Base-by-base conservation (phyloP, 2,329 filamentous ascomycete species). In the Phialophora macrospora region DNA sequence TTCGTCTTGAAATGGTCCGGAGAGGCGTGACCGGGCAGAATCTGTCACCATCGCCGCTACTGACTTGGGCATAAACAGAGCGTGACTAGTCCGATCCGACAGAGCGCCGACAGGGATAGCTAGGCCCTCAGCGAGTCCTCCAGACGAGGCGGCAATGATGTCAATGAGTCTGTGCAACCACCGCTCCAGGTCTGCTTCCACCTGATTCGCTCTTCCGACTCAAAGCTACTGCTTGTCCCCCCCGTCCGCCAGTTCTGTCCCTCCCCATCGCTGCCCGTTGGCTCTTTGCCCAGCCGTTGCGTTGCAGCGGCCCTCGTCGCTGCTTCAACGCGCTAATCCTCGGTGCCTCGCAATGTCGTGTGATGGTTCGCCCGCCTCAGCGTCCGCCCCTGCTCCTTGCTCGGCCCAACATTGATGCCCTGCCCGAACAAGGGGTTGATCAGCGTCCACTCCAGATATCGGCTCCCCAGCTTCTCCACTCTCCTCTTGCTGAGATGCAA, bases 371-470 rank as follows among this genome's bases (percentile, higher is more conserved):
- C 41, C 41, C 14, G n/a, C 9, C 20, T 22, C 34, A 7, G 20
- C 22, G 22, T 12, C 11, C 30, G 14, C 6, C 32, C 55, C 34
- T 44, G 20, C 34, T 20, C 44, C 8, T n/a, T 22, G 26, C 48
- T 60, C 58, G 58, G 58, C 11, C 46, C 58, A 60, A 60, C 46
- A 52, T 48, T 60, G 48, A 51, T 60, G 46, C 58, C 51, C 24
- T 52, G 22, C 9, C 58, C 46, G 58, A 60, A 60, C 26, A 49
- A 20, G 34, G n/a, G 30, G 3, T 32, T 38, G 46, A 52, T 52
- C 58, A 52, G 48, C 58, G 46, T 11, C 22, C 9, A 17, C 58
- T 60, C 58, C 58, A 51, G 48, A 30, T 20, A 38, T 34, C 24
- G 56, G 26, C 46, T 30, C 24, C 41, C 24, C 41, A 30, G 26